phyloP scores from a whole-genome alignment of 208 protist genomes.

The Acanthamoeba polyphaga region DNA sequence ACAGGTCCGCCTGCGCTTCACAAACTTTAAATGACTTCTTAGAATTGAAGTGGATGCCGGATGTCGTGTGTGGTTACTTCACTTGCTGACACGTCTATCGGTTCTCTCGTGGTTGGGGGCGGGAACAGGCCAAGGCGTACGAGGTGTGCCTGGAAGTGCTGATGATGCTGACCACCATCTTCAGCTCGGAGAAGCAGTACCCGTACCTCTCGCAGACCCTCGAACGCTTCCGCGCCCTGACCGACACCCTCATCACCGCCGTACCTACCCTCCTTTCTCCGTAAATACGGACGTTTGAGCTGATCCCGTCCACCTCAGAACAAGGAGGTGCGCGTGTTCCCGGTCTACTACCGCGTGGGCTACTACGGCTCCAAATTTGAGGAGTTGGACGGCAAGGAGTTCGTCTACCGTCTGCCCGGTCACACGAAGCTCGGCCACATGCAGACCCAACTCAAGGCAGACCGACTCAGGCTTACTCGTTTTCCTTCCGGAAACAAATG shows the following conservation, averaged over 20 bases:
- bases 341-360: constrained; percentile 85
- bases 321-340: constrained; percentile 76
- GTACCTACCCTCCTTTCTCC: background rate
- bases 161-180: constrained; percentile 65
- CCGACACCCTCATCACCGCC: constrained; percentile 22
- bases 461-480: no score
- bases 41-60: no score
- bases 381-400: constrained; percentile 47
- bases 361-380: constrained; percentile 76
- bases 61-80: no score
- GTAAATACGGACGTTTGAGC: background rate
- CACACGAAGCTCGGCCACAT: constrained; percentile 40
- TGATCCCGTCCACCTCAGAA: constrained; percentile 4
- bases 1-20: background rate
- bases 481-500: no score
- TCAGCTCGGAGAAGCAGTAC: constrained; percentile 47
- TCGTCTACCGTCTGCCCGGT: constrained; percentile 49
- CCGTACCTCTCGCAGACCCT: constrained; percentile 15
- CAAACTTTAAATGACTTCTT: no score
- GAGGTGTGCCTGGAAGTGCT: constrained; percentile 64
- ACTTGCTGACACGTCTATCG: background rate
- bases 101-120: background rate
- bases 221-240: constrained; percentile 15
- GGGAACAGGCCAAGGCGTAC: constrained; percentile 53
- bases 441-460: constrained; percentile 26